Conservation (phyloP, 345 rosid genomes). For the Psidium guajava region DNA sequence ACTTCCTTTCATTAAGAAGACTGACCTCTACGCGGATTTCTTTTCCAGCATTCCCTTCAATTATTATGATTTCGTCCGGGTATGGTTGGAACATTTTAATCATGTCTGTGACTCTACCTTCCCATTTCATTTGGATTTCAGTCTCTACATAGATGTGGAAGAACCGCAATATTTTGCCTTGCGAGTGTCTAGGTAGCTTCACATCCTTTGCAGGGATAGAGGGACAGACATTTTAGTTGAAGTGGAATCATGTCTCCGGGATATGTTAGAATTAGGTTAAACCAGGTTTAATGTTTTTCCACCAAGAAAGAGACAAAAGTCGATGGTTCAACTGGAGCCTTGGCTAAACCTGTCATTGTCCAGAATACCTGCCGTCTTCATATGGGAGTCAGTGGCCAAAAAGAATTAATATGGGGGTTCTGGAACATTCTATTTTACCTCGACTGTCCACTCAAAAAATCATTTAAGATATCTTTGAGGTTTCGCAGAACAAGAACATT, state of each 20-base stretch:
- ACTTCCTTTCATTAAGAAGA: conserved; percentile 56
- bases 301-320: background rate
- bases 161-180: background rate
- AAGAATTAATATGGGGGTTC: background rate
- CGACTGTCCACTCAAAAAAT: background rate
- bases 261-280: background rate
- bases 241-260: background rate
- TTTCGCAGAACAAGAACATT: background rate
- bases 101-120: background rate
- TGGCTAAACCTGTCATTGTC: background rate
- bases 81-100: conserved; percentile 9
- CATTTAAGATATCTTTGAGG: background rate
- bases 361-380: background rate
- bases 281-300: background rate
- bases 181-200: background rate
- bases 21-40: conserved; percentile 32
- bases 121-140: background rate
- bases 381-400: background rate
- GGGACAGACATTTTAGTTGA: background rate
- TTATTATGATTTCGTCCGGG: conserved; percentile 47
- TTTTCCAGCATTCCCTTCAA: conserved; percentile 51
- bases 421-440: background rate
- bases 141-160: background rate
- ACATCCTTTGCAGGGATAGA: background rate
- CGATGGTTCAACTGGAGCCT: background rate